Conservation (phyloP, 108 stramenopile species). For the Licmophora abbreviata region DNA sequence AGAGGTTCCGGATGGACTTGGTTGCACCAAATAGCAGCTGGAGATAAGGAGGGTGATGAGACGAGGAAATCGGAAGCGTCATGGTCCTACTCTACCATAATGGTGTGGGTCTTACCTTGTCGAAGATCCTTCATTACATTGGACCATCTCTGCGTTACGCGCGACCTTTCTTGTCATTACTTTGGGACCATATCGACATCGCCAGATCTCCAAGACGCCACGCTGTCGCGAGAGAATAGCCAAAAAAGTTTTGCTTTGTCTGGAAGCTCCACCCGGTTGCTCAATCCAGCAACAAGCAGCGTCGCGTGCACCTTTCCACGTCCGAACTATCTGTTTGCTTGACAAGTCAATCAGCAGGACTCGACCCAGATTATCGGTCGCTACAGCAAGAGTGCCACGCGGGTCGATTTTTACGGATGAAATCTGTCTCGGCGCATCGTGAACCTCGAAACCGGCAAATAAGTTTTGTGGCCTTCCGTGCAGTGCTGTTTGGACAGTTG, state of each 20-base stretch:
- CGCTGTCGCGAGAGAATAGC: slow-evolving; percentile 67
- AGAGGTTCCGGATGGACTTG: slow-evolving; percentile 21
- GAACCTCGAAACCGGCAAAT: slow-evolving; percentile 34
- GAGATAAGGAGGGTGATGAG: slow-evolving; percentile 11
- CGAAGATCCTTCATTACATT: slow-evolving; percentile 14
- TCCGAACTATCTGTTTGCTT: slow-evolving; percentile 67
- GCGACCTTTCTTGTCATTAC: slow-evolving; percentile 35
- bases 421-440: slow-evolving; percentile 67
- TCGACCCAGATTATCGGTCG: slow-evolving; percentile 67
- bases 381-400: slow-evolving; percentile 49
- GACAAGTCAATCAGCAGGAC: slow-evolving; percentile 64
- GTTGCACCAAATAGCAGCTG: slow-evolving; percentile 25
- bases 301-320: slow-evolving; percentile 83
- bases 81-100: not conserved
- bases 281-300: slow-evolving; percentile 60
- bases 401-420: slow-evolving; percentile 60
- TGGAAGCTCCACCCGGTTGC: slow-evolving; percentile 15
- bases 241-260: slow-evolving; percentile 31
- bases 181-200: slow-evolving; percentile 46
- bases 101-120: not conserved
- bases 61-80: not conserved
- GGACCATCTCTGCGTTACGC: slow-evolving; percentile 30
- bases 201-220: slow-evolving; percentile 64
- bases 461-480: slow-evolving; percentile 22
- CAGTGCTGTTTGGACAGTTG: slow-evolving; percentile 16